Base-by-base conservation (phyloP, 495 filamentous ascomycete species). In the Aspergillus diversus region DNA sequence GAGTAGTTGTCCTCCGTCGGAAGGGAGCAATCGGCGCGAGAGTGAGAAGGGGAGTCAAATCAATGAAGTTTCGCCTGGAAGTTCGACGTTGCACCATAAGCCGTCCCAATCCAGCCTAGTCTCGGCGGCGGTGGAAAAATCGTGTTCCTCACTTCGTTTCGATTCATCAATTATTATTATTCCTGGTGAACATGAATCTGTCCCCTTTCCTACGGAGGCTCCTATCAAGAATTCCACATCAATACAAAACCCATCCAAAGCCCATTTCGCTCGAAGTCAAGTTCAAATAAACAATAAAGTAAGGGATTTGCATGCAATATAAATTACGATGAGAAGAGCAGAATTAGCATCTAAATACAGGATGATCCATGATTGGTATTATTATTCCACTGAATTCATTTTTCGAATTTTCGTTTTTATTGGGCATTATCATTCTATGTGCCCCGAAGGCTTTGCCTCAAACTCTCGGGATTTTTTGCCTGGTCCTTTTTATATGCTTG, bases 381-480 rank as follows among this genome's bases (percentile, higher is more conserved):
- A 27, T 27, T 27, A 27, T 27, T 27, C 21, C 21, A 27, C 21
- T 27, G 43, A 57, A 43, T n/a, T 54, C 21, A 39, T 66, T 15
- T 64, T 65, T 61, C 49, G 54, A 43, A 43, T 59, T 54, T 51
- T 55, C 4, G 42, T 59, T 52, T 56, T 52, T 46, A 21, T 52
- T 46, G 33, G 52, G 50, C 63, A 47, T 68, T 55, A 66, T 69
- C 66, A 61, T 69, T 71, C 64, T 69, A 68, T 72, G 48, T 66
- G 57, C 59, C 66, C 51, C 15, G 60, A 61, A 56, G 60, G 60
- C 49, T 49, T 51, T 15, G 32, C 46, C 54, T 11, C 16, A 37
- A 49, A 62, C 59, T 66, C 48, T 53, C 67, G 15, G 46, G 35
- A 43, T 47, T 33, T 61, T 61, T 60, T 59, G 49, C 43, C 63